Evolutionary conservation across 441 rosid genomes (phyloP).

Genomic region (Kokia cookei): DNA sequence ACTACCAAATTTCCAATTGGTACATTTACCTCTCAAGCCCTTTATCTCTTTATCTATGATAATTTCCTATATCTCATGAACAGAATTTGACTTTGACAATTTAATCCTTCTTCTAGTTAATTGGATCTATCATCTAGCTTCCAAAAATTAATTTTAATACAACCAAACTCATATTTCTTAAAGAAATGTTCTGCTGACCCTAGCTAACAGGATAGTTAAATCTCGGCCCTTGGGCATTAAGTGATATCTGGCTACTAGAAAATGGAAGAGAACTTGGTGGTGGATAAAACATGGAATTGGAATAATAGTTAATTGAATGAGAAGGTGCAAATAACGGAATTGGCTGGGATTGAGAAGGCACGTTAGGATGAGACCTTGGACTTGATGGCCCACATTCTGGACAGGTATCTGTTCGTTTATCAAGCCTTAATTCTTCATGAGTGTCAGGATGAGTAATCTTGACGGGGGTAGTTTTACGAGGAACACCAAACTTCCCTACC

Average conservation of each 20-base stretch:
- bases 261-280: slow-evolving; percentile 46
- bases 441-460: slow-evolving; percentile 78
- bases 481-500: slow-evolving; percentile 47
- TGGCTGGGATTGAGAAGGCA: slow-evolving; percentile 67
- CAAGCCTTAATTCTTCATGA: slow-evolving; percentile 90
- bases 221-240: slow-evolving; percentile 63
- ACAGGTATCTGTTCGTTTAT: slow-evolving; percentile 55
- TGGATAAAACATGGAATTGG: slow-evolving; percentile 49
- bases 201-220: slow-evolving; percentile 50
- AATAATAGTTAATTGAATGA: slow-evolving; percentile 49
- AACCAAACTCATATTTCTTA: neutral
- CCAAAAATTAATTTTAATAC: too few species aligned
- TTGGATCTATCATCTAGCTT: too few species aligned
- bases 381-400: slow-evolving; percentile 52
- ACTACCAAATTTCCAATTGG: too few species aligned
- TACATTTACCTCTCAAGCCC: too few species aligned
- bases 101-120: too few species aligned
- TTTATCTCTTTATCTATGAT: too few species aligned
- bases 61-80: too few species aligned
- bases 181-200: slow-evolving; percentile 52
- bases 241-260: slow-evolving; percentile 51
- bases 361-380: slow-evolving; percentile 52
- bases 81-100: too few species aligned
- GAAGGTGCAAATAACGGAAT: slow-evolving; percentile 46
- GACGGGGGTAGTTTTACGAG: neutral